Conservation (phyloP, 345 rosid species). For the Corchorus capsularis region DNA sequence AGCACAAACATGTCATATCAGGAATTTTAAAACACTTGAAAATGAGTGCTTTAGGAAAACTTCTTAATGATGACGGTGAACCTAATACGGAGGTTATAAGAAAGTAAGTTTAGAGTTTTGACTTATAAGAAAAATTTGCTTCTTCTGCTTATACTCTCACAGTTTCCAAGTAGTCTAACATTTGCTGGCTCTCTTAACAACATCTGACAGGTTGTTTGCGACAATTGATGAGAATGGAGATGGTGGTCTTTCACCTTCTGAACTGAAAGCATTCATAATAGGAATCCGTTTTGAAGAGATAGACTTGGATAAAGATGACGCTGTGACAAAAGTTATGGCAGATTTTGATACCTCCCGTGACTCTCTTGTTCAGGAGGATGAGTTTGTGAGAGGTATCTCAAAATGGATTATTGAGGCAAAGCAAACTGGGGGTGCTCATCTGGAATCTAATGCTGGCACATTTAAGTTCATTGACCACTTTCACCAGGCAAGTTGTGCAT, state of each 20-base stretch:
- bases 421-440: slow-evolving; percentile 42
- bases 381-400: slow-evolving; percentile 56
- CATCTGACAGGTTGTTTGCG: slow-evolving; percentile 58
- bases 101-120: slow-evolving; percentile 42
- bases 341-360: slow-evolving; percentile 72
- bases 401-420: slow-evolving; percentile 60
- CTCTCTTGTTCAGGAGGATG: slow-evolving; percentile 32
- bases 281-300: slow-evolving; percentile 84
- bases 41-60: slow-evolving; percentile 66
- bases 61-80: slow-evolving; percentile 60
- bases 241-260: slow-evolving; percentile 43
- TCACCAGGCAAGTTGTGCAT: slow-evolving; percentile 48
- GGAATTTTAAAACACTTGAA: slow-evolving; percentile 69
- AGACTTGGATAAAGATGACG: slow-evolving; percentile 66
- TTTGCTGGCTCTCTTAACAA: not conserved
- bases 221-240: slow-evolving; percentile 65
- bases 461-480: slow-evolving; percentile 46
- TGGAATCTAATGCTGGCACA: slow-evolving; percentile 45
- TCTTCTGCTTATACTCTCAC: not conserved
- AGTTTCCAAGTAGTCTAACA: not conserved
- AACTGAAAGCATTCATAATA: slow-evolving; percentile 65
- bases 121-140: not conserved
- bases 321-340: slow-evolving; percentile 53
- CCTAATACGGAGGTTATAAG: slow-evolving; percentile 46
- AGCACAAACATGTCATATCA: slow-evolving; percentile 76